A percentile compares a stretch with the other conserved stretches of the same genome.
phyloP scores from a whole-genome alignment of 257 asterid species.

The Buddleja alternifolia region DNA sequence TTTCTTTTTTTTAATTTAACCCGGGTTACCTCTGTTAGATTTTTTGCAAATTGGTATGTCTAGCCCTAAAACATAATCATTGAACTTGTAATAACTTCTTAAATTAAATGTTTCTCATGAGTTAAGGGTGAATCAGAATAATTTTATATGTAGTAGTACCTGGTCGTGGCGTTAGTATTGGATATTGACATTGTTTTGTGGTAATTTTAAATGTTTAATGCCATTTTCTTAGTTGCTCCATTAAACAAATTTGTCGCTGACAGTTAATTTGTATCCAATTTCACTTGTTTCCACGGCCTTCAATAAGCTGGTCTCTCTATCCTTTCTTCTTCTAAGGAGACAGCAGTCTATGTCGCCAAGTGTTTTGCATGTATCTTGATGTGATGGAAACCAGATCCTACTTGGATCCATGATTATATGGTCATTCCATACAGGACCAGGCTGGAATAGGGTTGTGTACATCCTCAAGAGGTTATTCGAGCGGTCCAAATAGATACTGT shows the following conservation, averaged over 20 bases:
- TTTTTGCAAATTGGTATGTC: constrained; percentile 1
- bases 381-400: neutral
- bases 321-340: neutral
- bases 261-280: constrained; percentile 1
- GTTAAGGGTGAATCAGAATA: neutral
- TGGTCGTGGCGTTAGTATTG: neutral
- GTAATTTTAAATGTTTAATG: constrained; percentile 10
- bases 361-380: neutral
- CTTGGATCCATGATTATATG: too few relatives aligned
- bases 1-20: too few relatives aligned
- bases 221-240: constrained; percentile 16
- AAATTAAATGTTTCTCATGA: neutral
- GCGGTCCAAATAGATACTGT: too few relatives aligned
- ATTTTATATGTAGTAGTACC: neutral
- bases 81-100: neutral
- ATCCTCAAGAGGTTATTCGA: too few relatives aligned
- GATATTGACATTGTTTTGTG: constrained; percentile 14
- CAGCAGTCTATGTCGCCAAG: neutral
- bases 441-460: too few relatives aligned
- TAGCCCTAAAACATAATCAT: constrained; percentile 15
- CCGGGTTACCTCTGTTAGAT: constrained; percentile 14
- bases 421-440: too few relatives aligned
- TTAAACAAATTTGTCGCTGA: neutral
- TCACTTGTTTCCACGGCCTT: constrained; percentile 11
- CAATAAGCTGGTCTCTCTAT: constrained; percentile 7